Conservation (phyloP, 768 basidiomycete genomes). For the Tricholoma hemisulphureum region DNA sequence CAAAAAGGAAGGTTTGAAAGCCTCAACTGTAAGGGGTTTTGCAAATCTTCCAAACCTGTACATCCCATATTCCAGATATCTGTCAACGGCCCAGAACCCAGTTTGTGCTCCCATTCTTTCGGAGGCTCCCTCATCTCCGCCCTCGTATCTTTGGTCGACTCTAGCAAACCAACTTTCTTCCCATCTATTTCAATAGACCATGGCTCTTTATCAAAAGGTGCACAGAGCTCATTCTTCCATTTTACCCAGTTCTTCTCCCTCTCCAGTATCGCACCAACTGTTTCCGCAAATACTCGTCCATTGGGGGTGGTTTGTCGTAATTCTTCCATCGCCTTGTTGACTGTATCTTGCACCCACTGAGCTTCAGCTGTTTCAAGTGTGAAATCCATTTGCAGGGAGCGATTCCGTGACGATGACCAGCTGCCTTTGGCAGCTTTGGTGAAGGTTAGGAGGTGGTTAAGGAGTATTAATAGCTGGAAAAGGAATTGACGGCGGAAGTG, state of each 20-base stretch:
- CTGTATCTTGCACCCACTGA: slow-evolving; percentile 75
- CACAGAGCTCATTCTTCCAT: slow-evolving; percentile 85
- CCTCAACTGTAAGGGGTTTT: slow-evolving; percentile 65
- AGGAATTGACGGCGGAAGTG: slow-evolving; percentile 92
- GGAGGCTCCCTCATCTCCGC: slow-evolving; percentile 56
- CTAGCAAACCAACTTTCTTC: slow-evolving; percentile 55
- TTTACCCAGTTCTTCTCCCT: slow-evolving; percentile 88
- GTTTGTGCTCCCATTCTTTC: slow-evolving; percentile 59
- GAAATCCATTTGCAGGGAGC: slow-evolving; percentile 83
- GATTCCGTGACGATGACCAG: slow-evolving; percentile 65
- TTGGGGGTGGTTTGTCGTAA: slow-evolving; percentile 75
- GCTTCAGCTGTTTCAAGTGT: slow-evolving; percentile 64
- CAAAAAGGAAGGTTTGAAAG: neutral
- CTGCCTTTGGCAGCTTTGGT: slow-evolving; percentile 62
- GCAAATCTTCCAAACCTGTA: slow-evolving; percentile 57
- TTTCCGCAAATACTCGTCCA: slow-evolving; percentile 74
- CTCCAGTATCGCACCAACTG: slow-evolving; percentile 67
- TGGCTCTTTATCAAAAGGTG: slow-evolving; percentile 74
- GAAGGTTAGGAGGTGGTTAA: slow-evolving; percentile 72
- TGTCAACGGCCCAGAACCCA: slow-evolving; percentile 69
- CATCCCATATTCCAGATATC: slow-evolving; percentile 87
- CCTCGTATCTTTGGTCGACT: slow-evolving; percentile 54
- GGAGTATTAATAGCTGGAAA: slow-evolving; percentile 78
- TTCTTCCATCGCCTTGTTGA: slow-evolving; percentile 55
- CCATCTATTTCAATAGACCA: slow-evolving; percentile 52